Evolutionary conservation across 1,139 yeast genomes (phyloP).

Genomic region (Casaregolazyma suthepensis): DNA sequence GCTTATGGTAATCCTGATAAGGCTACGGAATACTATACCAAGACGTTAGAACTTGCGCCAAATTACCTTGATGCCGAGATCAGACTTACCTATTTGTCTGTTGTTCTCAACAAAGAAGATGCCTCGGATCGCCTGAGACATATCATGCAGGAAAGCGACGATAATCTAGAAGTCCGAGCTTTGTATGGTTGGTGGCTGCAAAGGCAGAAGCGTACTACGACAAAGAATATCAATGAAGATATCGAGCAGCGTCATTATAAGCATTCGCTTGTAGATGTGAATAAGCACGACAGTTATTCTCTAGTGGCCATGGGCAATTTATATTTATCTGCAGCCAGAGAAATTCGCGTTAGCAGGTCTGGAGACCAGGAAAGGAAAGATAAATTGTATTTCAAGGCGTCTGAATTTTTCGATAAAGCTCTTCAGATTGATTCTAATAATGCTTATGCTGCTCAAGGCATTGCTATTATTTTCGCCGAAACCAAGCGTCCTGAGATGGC

Average conservation of each 20-base stretch:
- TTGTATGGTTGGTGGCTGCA: constrained; percentile 87
- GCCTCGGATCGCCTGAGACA: constrained; percentile 48
- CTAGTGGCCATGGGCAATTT: constrained; percentile 85
- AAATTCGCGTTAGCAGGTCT: constrained; percentile 48
- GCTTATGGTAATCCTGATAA: constrained; percentile 38
- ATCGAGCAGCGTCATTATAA: constrained; percentile 74
- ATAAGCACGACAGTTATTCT: constrained; percentile 82
- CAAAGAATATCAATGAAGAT: constrained; percentile 43
- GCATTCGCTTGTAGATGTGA: constrained; percentile 72
- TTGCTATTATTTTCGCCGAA: constrained; percentile 90
- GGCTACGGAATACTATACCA: constrained; percentile 49
- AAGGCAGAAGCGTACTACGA: constrained; percentile 36
- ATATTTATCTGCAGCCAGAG: constrained; percentile 78
- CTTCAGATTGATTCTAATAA: constrained; percentile 76
- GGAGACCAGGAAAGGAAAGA: constrained; percentile 61
- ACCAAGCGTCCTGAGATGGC: constrained; percentile 73
- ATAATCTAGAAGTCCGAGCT: constrained; percentile 78
- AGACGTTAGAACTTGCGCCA: constrained; percentile 55
- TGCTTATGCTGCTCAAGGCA: constrained; percentile 96
- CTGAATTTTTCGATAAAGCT: constrained; percentile 85
- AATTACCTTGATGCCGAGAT: constrained; percentile 71
- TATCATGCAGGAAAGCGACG: constrained; percentile 49
- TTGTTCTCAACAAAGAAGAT: constrained; percentile 38
- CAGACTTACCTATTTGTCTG: constrained; percentile 54
- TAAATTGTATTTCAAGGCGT: constrained; percentile 78